Percentiles rank a stretch among this genome's conserved stretches.
phyloP scores from a whole-genome alignment of 305 asterid genomes.

The Andrographis paniculata region DNA sequence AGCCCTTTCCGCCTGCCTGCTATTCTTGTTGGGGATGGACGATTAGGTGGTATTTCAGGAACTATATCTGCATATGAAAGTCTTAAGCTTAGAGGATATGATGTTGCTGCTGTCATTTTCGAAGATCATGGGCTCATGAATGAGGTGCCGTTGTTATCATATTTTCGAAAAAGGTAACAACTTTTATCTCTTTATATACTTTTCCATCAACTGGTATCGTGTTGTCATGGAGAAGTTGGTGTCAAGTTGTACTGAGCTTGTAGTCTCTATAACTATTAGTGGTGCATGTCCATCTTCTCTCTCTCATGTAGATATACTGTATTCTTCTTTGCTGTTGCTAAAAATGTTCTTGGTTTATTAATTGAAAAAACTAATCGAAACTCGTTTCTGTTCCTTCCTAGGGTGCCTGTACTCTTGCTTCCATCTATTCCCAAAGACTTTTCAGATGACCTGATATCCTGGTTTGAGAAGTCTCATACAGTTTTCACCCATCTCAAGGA shows the following conservation, averaged over 20 bases:
- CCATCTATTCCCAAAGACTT: conserved; percentile 78
- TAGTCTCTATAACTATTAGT: no score
- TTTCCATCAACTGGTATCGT: not conserved
- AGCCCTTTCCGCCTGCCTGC: conserved; percentile 95
- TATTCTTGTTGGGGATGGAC: conserved; percentile 94
- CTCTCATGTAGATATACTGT: no score
- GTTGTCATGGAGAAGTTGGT: conserved; percentile 9
- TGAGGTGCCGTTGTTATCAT: conserved; percentile 67
- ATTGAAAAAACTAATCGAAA: not conserved
- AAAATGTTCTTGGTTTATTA: no score
- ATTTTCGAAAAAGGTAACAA: conserved; percentile 58
- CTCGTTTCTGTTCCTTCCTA: conserved; percentile 11
- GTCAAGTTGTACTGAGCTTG: conserved; percentile 9
- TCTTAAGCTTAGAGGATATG: conserved; percentile 82
- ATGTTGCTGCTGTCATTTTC: conserved; percentile 74
- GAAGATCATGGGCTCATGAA: conserved; percentile 86
- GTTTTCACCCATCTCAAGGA: conserved; percentile 71
- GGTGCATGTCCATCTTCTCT: no score
- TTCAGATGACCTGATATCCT: conserved; percentile 66
- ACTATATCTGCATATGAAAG: conserved; percentile 96
- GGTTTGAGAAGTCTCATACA: conserved; percentile 67
- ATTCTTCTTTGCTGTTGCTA: no score
- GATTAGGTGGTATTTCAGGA: conserved; percentile 94
- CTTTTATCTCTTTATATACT: not conserved
- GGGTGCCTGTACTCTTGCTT: conserved; percentile 84